Evolutionary conservation across 2,329 filamentous ascomycete species (phyloP), one percentile per base, ranked within the genome.

Genomic region (Diplodia seriata): DNA sequence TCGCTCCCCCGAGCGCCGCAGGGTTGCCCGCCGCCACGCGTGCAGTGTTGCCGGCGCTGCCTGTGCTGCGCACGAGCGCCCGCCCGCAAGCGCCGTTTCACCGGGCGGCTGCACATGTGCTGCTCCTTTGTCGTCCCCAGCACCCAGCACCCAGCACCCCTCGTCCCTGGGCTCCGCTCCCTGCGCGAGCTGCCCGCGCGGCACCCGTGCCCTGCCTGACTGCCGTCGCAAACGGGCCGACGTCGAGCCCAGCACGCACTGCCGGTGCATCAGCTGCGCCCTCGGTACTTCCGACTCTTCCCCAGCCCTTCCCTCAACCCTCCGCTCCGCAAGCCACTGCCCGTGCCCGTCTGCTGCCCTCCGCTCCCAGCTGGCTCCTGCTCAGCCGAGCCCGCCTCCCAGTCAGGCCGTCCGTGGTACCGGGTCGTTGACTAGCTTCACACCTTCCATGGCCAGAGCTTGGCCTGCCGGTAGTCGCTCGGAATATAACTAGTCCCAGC

Each of bases 401-500:
- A 49, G 9, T 66, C 26, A 66, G 63, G 63, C 53, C 38, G 49
- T 57, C 54, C 64, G 64, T 55, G 54, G 64, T 57, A 38, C 64
- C 51, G 63, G 63, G 51, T 47, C 38, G 38, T 57, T 49, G 64
- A 55, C 64, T 57, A 66, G 64, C 64, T 66, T 47, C 43, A 57
- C 51, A 66, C 64, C 59, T 57, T 57, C 64, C 53, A 66, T 57
- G 53, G 64, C 54, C 64, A 50, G 64, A 56, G 51, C 51, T 56
- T 66, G 63, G 63, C 51, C 62, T 65, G 51, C 51, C 63, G 63
- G 63, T 66, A 66, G 36, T 66, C 63, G 51, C 63, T 66, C 63
- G 63, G 63, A 66, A 66, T 66, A 66, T 66, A 66, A 66, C 54
- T 66, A 66, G 64, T 40, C 49, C 64, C 29, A 55, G 64, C 53